A percentile compares a stretch with the other conserved stretches of the same genome.
Conservation (phyloP, 352 stramenopile species). For the Globisporangium polare region DNA sequence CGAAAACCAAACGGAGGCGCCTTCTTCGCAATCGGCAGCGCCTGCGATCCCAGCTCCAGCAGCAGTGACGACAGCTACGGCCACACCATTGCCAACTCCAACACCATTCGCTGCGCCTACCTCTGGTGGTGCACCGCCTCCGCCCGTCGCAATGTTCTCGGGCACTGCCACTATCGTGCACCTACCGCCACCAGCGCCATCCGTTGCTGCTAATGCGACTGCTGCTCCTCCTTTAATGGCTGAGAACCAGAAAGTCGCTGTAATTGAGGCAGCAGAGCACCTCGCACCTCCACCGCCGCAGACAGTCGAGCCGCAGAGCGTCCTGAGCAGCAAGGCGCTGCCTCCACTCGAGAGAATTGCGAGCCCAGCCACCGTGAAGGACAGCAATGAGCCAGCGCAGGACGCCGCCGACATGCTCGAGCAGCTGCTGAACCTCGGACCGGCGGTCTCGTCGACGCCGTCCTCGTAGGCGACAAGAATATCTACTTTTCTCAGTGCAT, state of each 20-base stretch:
- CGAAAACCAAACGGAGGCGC: slow-evolving; percentile 3
- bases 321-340: neutral
- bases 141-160: slow-evolving; percentile 20
- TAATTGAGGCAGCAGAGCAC: slow-evolving; percentile 28
- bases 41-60: neutral
- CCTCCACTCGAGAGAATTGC: neutral
- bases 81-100: neutral
- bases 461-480: neutral
- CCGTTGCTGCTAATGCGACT: neutral
- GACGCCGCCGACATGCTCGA: slow-evolving; percentile 15
- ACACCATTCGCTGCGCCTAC: neutral
- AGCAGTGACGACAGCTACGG: neutral
- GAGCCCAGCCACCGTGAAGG: neutral
- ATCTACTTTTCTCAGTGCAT: no score
- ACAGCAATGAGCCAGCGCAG: neutral
- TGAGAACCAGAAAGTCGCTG: slow-evolving; percentile 25
- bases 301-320: neutral
- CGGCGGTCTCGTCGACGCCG: neutral
- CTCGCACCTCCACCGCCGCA: neutral
- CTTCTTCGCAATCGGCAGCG: slow-evolving; percentile 11
- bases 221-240: neutral
- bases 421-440: slow-evolving; percentile 7
- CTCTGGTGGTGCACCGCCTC: slow-evolving; percentile 8
- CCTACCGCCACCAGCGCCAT: slow-evolving; percentile 6
- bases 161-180: slow-evolving; percentile 2